These are phyloP conservation scores for Lolium multiflorum DNA, from an alignment of 176 grass and related monocot genomes.

Conservation along the genomic window DNA sequence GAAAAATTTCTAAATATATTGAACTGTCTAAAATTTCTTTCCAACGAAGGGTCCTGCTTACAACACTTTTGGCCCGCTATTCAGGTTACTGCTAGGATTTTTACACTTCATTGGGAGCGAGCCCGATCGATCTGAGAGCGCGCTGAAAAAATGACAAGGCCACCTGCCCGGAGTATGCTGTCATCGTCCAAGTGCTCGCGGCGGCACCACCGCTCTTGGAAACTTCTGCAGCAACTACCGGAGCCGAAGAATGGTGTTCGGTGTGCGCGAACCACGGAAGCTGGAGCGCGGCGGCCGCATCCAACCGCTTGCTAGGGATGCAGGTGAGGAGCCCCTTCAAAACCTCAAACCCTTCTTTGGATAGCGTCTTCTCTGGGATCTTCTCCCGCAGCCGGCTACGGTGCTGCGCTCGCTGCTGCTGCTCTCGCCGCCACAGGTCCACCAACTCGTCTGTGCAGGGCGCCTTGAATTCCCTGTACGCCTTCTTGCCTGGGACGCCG, in stretches of 20 bases:
- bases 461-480: background rate
- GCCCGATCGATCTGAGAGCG: background rate
- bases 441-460: background rate
- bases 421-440: background rate
- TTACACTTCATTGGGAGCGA: background rate
- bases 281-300: background rate
- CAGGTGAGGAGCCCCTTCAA: constrained; percentile 21
- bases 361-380: background rate
- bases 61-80: no score
- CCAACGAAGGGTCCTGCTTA: no score
- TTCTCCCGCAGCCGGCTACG: background rate
- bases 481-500: background rate
- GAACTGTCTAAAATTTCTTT: no score
- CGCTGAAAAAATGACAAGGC: background rate
- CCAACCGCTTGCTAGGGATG: constrained; percentile 10
- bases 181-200: background rate
- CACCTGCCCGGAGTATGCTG: background rate
- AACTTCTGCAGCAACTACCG: background rate
- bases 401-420: background rate
- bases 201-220: background rate
- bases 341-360: constrained; percentile 1
- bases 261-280: constrained; percentile 4
- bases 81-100: background rate
- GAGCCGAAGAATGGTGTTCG: background rate
- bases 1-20: no score